A percentile compares a stretch with the other conserved stretches of the same genome.
Evolutionary conservation across 768 basidiomycete genomes (phyloP).

Genomic region (Porphyrellus cyaneotinctus): DNA sequence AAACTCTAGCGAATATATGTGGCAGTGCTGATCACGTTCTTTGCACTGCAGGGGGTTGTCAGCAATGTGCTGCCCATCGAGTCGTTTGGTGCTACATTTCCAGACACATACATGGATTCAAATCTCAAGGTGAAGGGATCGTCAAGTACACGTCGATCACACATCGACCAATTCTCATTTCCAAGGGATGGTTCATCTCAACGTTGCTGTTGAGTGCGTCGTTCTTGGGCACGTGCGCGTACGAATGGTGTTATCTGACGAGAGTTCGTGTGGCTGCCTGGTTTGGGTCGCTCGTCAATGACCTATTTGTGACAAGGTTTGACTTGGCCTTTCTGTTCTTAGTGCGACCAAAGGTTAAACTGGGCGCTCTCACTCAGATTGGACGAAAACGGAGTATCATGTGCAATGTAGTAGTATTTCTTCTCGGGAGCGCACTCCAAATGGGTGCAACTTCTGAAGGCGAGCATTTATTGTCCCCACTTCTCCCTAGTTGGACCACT

Average conservation of each 20-base stretch:
- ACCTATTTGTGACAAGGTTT: slow-evolving; percentile 31
- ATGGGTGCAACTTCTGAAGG: slow-evolving; percentile 27
- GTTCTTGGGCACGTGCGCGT: background rate
- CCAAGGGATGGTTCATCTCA: slow-evolving; percentile 33
- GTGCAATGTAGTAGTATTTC: slow-evolving; percentile 27
- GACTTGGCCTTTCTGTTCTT: background rate
- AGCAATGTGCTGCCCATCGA: slow-evolving; percentile 32
- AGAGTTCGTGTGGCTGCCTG: slow-evolving; percentile 23
- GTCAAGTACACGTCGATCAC: background rate
- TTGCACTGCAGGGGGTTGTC: slow-evolving; percentile 26
- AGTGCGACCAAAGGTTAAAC: background rate
- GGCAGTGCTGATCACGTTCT: background rate
- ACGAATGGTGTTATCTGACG: slow-evolving; percentile 5
- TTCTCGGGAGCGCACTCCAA: slow-evolving; percentile 30
- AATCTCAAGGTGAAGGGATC: slow-evolving; percentile 23
- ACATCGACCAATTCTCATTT: background rate
- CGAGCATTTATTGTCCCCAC: background rate
- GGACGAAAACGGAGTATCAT: slow-evolving; percentile 29
- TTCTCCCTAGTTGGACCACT: background rate
- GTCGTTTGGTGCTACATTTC: slow-evolving; percentile 33
- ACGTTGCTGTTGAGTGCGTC: slow-evolving; percentile 27
- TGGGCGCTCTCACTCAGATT: slow-evolving; percentile 10
- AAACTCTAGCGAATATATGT: no score
- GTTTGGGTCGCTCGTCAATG: slow-evolving; percentile 29
- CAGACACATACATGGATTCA: slow-evolving; percentile 27